Percentiles rank a stretch among this genome's conserved stretches.
These are phyloP conservation scores for Penicillium hesseltinei DNA, from an alignment of 2,329 filamentous ascomycete species.

Conservation along the genomic window DNA sequence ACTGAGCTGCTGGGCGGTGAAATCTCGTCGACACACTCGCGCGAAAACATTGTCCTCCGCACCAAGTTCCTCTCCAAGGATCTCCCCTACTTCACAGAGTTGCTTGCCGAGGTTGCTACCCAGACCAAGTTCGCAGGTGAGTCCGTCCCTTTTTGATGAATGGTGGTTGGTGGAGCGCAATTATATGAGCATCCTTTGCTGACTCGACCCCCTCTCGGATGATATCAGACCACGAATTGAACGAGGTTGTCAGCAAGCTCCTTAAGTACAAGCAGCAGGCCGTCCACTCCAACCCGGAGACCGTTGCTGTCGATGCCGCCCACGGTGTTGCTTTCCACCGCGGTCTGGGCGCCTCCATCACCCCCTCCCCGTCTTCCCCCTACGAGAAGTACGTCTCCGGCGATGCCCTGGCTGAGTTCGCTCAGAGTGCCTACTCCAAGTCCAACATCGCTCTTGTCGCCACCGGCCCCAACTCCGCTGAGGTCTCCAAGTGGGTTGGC, in stretches of 20 bases:
- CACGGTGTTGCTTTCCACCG: conserved; percentile 89
- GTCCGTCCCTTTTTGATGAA: conserved; percentile 21
- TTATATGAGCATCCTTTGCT: conserved; percentile 12
- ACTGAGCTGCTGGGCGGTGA: conserved; percentile 91
- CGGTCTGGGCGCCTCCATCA: conserved; percentile 77
- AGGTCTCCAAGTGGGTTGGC: conserved; percentile 83
- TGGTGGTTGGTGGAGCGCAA: neutral
- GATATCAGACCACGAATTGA: conserved; percentile 75
- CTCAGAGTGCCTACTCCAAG: conserved; percentile 78
- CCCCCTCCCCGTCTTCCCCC: conserved; percentile 69
- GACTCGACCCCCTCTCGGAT: conserved; percentile 7
- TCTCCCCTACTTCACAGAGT: conserved; percentile 94
- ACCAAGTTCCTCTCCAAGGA: conserved; percentile 95
- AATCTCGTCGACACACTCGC: conserved; percentile 82
- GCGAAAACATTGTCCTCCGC: conserved; percentile 88
- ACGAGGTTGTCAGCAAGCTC: conserved; percentile 78
- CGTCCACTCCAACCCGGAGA: conserved; percentile 60
- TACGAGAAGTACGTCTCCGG: conserved; percentile 73
- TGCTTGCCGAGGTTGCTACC: conserved; percentile 86
- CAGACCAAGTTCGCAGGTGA: conserved; percentile 78
- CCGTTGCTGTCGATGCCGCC: conserved; percentile 79
- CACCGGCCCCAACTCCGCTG: conserved; percentile 75
- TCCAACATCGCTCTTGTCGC: conserved; percentile 87
- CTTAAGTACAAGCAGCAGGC: conserved; percentile 76
- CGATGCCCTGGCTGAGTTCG: conserved; percentile 71